Base-by-base conservation (phyloP, 345 rosid species). In the Linum usitatissimum region DNA sequence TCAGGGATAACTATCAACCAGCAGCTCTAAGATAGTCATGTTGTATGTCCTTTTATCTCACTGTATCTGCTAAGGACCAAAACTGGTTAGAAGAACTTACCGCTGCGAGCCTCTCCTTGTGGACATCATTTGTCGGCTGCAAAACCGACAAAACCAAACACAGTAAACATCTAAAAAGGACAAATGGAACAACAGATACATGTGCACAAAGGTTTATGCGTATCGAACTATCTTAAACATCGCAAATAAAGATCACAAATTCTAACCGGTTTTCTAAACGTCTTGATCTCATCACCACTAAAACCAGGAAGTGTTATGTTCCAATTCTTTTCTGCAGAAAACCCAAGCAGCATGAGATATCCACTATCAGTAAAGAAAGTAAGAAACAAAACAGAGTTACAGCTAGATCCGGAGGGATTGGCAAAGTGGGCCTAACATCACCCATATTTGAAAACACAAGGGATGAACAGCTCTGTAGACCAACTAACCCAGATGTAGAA, bases 291-390 rank as follows among this genome's bases (percentile, higher is more conserved):
- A 76, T 90, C 97, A 55, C 90, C 77, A 56, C 87, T 59, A 74
- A 87, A 90, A 67, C 97, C 99, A 55, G 99, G 99, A 63, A 89
- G 90, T 36, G 81, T 73, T 77, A 93, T 81, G 66, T 90, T 86
- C 97, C 97, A 93, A 70, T 86, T 87, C 75, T 82, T 86, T 74
- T 93, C 99, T 93, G 77, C 61, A 72, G 56, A 70, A 76, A 66
- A 66, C 17, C 51, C 51, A 45, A 45, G 51, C 51, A 45, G 53
- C 68, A 73, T 34, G 67, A 64, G 12, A 60, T 15, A 8, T 55
- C 21, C 9, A 18, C 18, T 3, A 19, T 23, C 21, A 5, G 5
- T 55, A 18, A 18, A 19, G 6, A 9, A 18, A 55, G 18, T 18
- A 55, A 55, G 21, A 55, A n/a, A 23, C 23, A 55, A 55, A 3